Evolutionary conservation across 768 basidiomycete genomes (phyloP), one percentile per base, ranked within the genome.

Genomic region (Mycena galericulata): DNA sequence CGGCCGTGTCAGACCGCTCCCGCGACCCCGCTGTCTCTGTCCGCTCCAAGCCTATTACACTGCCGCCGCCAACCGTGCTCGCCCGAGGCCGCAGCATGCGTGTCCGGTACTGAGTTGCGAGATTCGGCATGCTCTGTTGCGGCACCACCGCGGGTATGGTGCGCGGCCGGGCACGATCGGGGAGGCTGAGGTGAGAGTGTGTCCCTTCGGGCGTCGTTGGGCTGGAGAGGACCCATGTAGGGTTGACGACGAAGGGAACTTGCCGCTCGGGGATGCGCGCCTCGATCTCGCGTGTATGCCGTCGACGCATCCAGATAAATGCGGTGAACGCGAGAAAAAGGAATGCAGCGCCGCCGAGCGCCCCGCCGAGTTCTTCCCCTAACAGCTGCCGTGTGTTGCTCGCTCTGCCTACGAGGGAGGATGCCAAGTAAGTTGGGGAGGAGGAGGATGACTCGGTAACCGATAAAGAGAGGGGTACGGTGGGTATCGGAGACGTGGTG

Each of bases 101-200:
- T 29, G 55, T 15, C 38, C 67, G 61, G 61, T 58, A 58, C 56
- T 62, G 61, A 24, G 54, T 57, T 20, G 50, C 29, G 22, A 70
- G 54, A 17, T 70, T 49, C 14, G 69, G 69, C 59, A 70, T 41
- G 59, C 69, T 70, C 41, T 36, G 38, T 34, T 70, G 69, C 24
- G 46, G 64, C 9, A 40, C 40, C 20, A 66, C 51, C 14, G 45
- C 29, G 45, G 63, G 54, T 24, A 63, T 11, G 4, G 62, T 47
- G 30, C 68, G 62, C 22, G 69, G 59, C 3, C 64, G 69, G 18
- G 69, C 69, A 24, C 64, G 69, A 30, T 70, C 69, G 12, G 69
- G 69, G 46, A 70, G 64, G 46, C 63, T 65, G 59, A 70, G 63
- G 30, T 65, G 59, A 20, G 69, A 70, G 7, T 36, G 58, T 4